Percentiles rank a stretch among this genome's conserved stretches.
These are phyloP conservation scores for Amphichorda felina DNA, from an alignment of 2,329 filamentous ascomycete genomes.

Conservation along the genomic window DNA sequence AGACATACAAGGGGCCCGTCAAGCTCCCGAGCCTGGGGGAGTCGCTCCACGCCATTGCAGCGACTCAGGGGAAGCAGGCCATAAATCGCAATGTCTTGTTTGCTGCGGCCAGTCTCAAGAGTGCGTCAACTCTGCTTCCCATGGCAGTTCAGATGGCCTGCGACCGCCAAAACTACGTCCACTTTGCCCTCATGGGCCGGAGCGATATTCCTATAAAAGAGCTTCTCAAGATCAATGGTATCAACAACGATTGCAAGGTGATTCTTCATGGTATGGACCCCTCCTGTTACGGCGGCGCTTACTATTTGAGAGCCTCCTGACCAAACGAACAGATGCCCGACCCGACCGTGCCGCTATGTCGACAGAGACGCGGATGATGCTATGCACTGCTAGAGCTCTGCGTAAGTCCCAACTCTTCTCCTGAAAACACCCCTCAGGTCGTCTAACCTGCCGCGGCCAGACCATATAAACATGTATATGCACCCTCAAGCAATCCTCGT, in stretches of 20 bases:
- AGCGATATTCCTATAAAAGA: conserved; percentile 57
- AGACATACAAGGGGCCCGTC: conserved; percentile 56
- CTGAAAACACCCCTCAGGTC: conserved; percentile 3
- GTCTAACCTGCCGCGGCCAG: conserved; percentile 21
- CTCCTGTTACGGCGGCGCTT: not conserved
- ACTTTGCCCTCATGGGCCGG: conserved; percentile 69
- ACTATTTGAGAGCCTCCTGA: not conserved
- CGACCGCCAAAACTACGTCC: conserved; percentile 60
- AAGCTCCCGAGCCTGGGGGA: conserved; percentile 53
- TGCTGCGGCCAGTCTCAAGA: conserved; percentile 61
- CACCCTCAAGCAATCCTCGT: conserved; percentile 67
- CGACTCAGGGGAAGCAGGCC: conserved; percentile 35
- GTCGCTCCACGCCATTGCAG: conserved; percentile 48
- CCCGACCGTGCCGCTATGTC: conserved; percentile 62
- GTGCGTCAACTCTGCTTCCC: conserved; percentile 61
- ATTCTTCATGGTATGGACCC: conserved; percentile 43
- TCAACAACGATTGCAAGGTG: conserved; percentile 59
- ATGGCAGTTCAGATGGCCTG: conserved; percentile 78
- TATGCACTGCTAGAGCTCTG: conserved; percentile 52
- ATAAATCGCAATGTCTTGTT: conserved; percentile 67
- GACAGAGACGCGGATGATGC: conserved; percentile 55
- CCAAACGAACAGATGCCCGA: conserved; percentile 51
- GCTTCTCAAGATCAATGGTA: conserved; percentile 65
- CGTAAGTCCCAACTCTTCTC: too few relatives aligned
- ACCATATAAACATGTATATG: conserved; percentile 61